Evolutionary conservation across 176 grass and related monocot species (phyloP), one percentile per base, ranked within the genome.

Genomic region (Juncus inflexus): DNA sequence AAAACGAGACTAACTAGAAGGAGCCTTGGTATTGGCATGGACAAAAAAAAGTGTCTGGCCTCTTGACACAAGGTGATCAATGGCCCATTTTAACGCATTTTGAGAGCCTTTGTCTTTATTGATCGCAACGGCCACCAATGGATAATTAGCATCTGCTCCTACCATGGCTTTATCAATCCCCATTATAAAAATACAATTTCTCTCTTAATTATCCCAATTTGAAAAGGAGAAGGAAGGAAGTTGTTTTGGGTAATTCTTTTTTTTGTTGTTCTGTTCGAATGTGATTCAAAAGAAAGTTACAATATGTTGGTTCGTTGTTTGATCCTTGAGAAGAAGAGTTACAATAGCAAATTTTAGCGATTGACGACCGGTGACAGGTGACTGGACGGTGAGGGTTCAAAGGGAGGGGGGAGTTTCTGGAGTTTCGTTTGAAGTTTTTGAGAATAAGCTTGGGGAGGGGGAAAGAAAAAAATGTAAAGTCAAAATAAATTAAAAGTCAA

Each of bases 101-200:
- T 87, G 90, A 73, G 86, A 90, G 62, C 82, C 80, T 67, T 95
- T 95, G 75, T 84, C 80, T 60, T 87, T 84, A 70, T 90, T 83
- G 67, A 96, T 96, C 74, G 81, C 86, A 55, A 89, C 87, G 9
- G 91, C 91, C 14, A 96, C 84, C 36, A 96, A 62, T 38, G 81
- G 79, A 80, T 66, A 83, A 63, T 3, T 4, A 58, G 35, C 53
- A 12, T 77, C 74, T 28, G 19, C 55, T 13, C 28, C 74, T 72
- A 40, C 67, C 12, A 76, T 67, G 75, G 19, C 35, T 40, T 40
- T 63, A 3, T 12, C 8, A 62, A 12, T 55, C 36, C 83, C 84
- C 88, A 87, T 87, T 55, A 9, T 63, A 39, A 12, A 65, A 41
- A 15, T 56, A n/a, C 15, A 58, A 7, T 12, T 35, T 43, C 41